These are phyloP conservation scores for Macrocybe gigantea DNA, from an alignment of 768 basidiomycete genomes.

Conservation along the genomic window DNA sequence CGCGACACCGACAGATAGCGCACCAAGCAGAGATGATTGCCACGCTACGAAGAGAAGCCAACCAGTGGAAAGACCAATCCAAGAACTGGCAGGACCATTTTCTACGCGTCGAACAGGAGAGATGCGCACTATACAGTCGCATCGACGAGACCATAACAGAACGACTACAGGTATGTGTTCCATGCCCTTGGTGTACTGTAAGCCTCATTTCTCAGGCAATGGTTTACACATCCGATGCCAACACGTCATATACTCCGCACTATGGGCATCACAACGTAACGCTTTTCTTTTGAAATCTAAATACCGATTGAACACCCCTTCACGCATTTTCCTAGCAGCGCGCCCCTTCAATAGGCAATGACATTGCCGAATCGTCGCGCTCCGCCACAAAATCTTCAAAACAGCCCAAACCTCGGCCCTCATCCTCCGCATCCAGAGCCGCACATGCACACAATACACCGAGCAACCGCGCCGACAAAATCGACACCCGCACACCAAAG, in stretches of 20 bases:
- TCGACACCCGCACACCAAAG: not conserved
- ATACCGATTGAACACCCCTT: no score
- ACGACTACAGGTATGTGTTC: conserved; percentile 34
- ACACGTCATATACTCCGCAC: conserved; percentile 20
- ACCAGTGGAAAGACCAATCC: conserved; percentile 73
- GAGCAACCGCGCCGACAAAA: no score
- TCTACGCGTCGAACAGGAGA: conserved; percentile 65
- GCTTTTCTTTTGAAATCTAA: not conserved
- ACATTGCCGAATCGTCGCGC: no score
- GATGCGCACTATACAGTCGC: conserved; percentile 48
- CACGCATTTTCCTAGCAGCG: no score
- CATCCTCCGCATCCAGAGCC: no score
- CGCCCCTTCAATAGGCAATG: no score
- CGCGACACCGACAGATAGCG: conserved; percentile 32
- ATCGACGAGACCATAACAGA: conserved; percentile 56
- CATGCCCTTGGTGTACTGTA: no score
- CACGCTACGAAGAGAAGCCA: conserved; percentile 57
- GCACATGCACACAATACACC: no score
- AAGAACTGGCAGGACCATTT: conserved; percentile 80
- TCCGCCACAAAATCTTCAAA: no score
- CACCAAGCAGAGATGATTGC: conserved; percentile 57
- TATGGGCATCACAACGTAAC: conserved; percentile 23
- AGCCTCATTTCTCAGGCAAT: not conserved
- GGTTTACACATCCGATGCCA: conserved; percentile 3
- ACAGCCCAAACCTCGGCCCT: no score